phyloP scores from a whole-genome alignment of 2,329 filamentous ascomycete genomes.

The Calonectria fujianensis region DNA sequence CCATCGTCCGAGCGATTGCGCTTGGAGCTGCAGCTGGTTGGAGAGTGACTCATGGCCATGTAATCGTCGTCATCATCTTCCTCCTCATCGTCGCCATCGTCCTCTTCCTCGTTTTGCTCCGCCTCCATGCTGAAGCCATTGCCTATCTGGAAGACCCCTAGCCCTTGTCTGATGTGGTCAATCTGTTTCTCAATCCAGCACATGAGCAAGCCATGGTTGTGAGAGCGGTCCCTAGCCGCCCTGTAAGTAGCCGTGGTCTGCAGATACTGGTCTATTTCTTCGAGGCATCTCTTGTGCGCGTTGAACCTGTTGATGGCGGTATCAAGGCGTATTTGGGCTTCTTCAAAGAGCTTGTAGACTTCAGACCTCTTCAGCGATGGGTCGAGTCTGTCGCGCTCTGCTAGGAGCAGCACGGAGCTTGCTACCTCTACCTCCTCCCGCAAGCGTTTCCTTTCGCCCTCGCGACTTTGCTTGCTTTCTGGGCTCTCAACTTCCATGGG shows the following conservation, averaged over 20 bases:
- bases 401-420: constrained; percentile 45
- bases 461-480: neutral
- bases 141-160: constrained; percentile 6
- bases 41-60: constrained; percentile 14
- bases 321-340: constrained; percentile 44
- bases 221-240: constrained; percentile 38
- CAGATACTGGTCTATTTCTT: constrained; percentile 36
- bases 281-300: constrained; percentile 34
- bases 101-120: neutral
- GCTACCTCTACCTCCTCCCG: constrained; percentile 44
- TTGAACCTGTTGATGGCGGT: constrained; percentile 45
- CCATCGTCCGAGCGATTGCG: neutral
- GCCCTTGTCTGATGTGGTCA: constrained; percentile 8
- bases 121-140: constrained; percentile 32
- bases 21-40: constrained; percentile 13
- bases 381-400: constrained; percentile 47
- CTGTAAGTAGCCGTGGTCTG: constrained; percentile 41
- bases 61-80: neutral
- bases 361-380: constrained; percentile 38
- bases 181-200: constrained; percentile 49
- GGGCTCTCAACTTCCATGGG: constrained; percentile 37
- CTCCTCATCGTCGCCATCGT: neutral
- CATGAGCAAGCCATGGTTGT: constrained; percentile 48
- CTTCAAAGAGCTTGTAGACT: constrained; percentile 39
- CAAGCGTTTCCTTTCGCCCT: constrained; percentile 23